These are phyloP conservation scores for Psilocybe tampanensis DNA, from an alignment of 768 basidiomycete genomes.

Conservation along the genomic window DNA sequence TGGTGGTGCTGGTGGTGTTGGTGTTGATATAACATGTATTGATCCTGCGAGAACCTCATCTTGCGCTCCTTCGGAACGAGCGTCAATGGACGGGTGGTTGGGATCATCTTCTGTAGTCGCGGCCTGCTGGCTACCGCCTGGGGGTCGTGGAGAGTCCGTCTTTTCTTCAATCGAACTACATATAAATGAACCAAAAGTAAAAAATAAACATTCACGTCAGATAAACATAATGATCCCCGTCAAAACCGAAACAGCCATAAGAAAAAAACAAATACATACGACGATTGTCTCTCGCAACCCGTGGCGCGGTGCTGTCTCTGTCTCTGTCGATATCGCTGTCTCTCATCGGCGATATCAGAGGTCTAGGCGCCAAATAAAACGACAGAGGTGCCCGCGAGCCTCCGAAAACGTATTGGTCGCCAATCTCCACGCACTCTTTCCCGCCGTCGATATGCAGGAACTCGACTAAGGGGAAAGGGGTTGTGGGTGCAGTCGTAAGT, in stretches of 20 bases:
- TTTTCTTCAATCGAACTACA: slow-evolving; percentile 11
- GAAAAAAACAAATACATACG: slow-evolving; percentile 1
- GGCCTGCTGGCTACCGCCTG: not conserved
- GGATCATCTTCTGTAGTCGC: not conserved
- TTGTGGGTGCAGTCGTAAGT: not conserved
- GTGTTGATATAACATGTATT: not conserved
- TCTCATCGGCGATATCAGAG: not conserved
- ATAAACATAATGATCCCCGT: not conserved
- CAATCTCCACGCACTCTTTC: not conserved
- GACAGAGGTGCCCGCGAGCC: slow-evolving; percentile 3
- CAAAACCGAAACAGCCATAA: not conserved
- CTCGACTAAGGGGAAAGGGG: not conserved
- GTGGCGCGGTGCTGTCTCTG: not conserved
- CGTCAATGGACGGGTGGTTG: not conserved
- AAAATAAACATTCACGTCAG: too few species aligned
- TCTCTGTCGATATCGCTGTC: too few species aligned
- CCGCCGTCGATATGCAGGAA: not conserved
- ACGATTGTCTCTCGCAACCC: not conserved
- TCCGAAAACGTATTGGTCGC: not conserved
- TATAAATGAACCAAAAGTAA: not conserved
- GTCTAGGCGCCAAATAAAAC: slow-evolving; percentile 8
- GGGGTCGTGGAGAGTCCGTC: slow-evolving; percentile 1
- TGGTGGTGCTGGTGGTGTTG: not conserved
- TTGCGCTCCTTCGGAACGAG: not conserved
- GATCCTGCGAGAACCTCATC: not conserved